A percentile compares a stretch with the other conserved stretches of the same genome.
Conservation (phyloP, 2,329 filamentous ascomycete species). For the Xylaria sp. region DNA sequence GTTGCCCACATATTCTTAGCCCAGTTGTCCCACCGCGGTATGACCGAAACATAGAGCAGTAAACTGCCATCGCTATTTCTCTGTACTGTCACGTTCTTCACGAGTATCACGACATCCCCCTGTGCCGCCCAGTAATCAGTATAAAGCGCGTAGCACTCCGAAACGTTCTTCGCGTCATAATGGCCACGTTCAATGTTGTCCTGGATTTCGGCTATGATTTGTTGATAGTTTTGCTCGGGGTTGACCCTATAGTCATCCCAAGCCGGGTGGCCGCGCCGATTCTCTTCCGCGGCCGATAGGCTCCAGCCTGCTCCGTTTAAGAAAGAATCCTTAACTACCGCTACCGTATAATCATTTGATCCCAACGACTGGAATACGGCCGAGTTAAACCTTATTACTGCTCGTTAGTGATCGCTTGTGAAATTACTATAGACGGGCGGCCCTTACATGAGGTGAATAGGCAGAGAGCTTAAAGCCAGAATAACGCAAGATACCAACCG, state of each 20-base stretch:
- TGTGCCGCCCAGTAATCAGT: neutral
- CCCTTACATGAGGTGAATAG: neutral
- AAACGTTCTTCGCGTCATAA: neutral
- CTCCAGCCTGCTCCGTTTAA: neutral
- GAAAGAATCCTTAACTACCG: neutral
- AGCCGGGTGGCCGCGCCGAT: neutral
- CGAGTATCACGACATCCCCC: neutral
- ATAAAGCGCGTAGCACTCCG: neutral
- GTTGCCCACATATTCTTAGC: neutral
- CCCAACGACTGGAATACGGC: neutral
- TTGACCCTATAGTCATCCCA: neutral
- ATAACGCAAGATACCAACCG: neutral
- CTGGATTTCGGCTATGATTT: neutral
- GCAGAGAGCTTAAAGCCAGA: neutral
- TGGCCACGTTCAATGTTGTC: too few species aligned
- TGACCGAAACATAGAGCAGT: neutral
- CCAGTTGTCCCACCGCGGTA: neutral
- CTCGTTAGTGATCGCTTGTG: neutral
- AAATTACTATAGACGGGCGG: neutral
- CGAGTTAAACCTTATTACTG: neutral
- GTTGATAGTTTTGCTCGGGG: neutral
- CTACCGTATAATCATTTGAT: neutral
- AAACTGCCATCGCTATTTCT: neutral
- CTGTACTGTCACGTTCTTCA: neutral
- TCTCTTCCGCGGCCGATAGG: neutral